These are phyloP conservation scores for Eimeria maxima DNA, from an alignment of 169 alveolate genomes.

Conservation along the genomic window DNA sequence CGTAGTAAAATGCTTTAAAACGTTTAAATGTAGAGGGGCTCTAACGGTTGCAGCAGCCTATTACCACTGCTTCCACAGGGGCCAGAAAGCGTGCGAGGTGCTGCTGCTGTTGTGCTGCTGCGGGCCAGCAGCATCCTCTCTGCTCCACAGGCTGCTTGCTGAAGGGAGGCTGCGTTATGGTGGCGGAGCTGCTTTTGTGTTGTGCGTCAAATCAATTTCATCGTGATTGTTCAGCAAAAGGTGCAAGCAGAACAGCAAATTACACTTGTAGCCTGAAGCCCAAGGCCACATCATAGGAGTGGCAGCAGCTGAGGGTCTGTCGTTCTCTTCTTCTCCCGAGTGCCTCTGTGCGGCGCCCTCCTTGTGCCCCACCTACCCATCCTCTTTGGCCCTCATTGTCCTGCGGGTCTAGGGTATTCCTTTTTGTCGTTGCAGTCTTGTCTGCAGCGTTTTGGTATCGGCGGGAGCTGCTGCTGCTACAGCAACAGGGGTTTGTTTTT, in stretches of 20 bases:
- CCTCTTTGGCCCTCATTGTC: too few species aligned
- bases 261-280: background rate
- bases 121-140: background rate
- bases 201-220: background rate
- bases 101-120: constrained; percentile 13
- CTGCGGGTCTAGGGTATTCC: too few species aligned
- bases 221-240: background rate
- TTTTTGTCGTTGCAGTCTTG: too few species aligned
- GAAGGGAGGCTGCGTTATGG: background rate
- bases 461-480: too few species aligned
- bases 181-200: background rate
- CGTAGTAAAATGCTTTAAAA: background rate
- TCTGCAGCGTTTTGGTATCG: too few species aligned
- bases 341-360: too few species aligned
- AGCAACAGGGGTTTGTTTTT: too few species aligned
- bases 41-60: background rate
- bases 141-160: constrained; percentile 33
- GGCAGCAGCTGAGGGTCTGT: background rate
- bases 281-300: too few species aligned
- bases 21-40: background rate
- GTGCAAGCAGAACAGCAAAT: background rate
- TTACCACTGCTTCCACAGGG: background rate
- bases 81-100: constrained; percentile 43
- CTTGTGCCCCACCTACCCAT: too few species aligned
- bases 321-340: background rate